Conservation (phyloP, 108 stramenopile genomes). For the Skeletonema costatum region DNA sequence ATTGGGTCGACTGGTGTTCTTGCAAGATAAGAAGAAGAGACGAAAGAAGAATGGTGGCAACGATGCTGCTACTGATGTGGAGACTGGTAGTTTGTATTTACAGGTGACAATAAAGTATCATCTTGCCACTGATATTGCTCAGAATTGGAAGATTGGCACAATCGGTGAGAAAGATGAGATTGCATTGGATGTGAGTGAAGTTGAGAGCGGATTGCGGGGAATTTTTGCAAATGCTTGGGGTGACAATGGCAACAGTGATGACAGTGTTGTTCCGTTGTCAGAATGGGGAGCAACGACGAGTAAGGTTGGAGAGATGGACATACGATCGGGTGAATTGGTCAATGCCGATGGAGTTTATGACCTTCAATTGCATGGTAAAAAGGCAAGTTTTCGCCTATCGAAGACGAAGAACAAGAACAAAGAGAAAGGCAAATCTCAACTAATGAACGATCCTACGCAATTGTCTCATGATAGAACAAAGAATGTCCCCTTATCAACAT, state of each 20-base stretch:
- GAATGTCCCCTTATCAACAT: conserved; percentile 58
- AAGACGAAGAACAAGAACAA: conserved; percentile 21
- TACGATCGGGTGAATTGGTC: conserved; percentile 56
- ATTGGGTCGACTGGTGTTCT: conserved; percentile 29
- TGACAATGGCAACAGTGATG: not conserved
- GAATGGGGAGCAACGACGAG: conserved; percentile 45
- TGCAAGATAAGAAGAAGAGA: conserved; percentile 30
- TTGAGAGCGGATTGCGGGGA: conserved; percentile 27
- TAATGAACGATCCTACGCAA: conserved; percentile 18
- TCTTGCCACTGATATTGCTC: conserved; percentile 77
- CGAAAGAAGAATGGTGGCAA: not conserved
- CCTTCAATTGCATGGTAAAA: conserved; percentile 21
- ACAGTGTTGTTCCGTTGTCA: conserved; percentile 12
- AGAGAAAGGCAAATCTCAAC: not conserved
- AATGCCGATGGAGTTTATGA: conserved; percentile 45
- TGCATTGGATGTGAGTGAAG: conserved; percentile 19
- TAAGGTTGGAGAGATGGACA: conserved; percentile 55
- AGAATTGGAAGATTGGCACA: conserved; percentile 52
- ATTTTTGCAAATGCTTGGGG: conserved; percentile 36
- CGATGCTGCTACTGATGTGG: not conserved
- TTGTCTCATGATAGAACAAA: conserved; percentile 64
- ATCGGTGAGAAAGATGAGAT: not conserved
- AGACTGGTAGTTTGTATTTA: conserved; percentile 29
- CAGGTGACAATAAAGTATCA: conserved; percentile 83
- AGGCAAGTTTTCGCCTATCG: conserved; percentile 18